Percentiles rank a stretch among this genome's conserved stretches.
These are phyloP conservation scores for Monosporozyma aerobia DNA, from an alignment of 805 yeast species.

Conservation along the genomic window DNA sequence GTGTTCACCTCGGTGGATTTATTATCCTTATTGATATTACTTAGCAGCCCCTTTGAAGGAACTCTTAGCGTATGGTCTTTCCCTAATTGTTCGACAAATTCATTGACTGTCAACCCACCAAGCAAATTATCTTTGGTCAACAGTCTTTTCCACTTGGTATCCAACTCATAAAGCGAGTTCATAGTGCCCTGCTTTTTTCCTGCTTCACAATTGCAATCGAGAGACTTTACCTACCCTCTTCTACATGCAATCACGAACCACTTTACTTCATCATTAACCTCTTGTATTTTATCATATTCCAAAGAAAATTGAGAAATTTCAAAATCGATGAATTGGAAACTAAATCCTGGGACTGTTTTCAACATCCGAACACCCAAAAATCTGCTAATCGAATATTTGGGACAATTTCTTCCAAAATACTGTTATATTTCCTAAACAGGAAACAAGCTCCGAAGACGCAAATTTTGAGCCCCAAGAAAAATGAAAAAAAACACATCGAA, in stretches of 20 bases:
- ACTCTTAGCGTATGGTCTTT: slow-evolving; percentile 41
- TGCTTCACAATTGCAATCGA: neutral
- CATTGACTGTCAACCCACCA: slow-evolving; percentile 62
- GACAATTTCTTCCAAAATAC: neutral
- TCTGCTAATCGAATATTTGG: neutral
- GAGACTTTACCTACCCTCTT: too few relatives aligned
- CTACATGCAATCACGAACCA: neutral
- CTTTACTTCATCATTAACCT: neutral
- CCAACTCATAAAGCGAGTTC: slow-evolving; percentile 48
- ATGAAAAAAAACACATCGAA: neutral
- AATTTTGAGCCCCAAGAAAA: neutral
- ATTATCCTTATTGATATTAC: neutral
- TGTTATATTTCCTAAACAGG: neutral
- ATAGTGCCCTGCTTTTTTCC: slow-evolving; percentile 6
- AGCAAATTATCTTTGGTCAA: slow-evolving; percentile 55
- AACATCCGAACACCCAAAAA: neutral
- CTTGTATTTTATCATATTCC: neutral
- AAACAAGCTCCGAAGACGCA: neutral
- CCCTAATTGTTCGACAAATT: slow-evolving; percentile 71
- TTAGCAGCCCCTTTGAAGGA: slow-evolving; percentile 3
- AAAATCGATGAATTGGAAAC: too few relatives aligned
- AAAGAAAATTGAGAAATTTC: neutral
- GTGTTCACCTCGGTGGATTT: neutral
- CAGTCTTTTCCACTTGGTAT: slow-evolving; percentile 49
- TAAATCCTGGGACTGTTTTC: neutral